Conservation (phyloP, 352 stramenopile genomes). For the Phytophthora ramorum region DNA sequence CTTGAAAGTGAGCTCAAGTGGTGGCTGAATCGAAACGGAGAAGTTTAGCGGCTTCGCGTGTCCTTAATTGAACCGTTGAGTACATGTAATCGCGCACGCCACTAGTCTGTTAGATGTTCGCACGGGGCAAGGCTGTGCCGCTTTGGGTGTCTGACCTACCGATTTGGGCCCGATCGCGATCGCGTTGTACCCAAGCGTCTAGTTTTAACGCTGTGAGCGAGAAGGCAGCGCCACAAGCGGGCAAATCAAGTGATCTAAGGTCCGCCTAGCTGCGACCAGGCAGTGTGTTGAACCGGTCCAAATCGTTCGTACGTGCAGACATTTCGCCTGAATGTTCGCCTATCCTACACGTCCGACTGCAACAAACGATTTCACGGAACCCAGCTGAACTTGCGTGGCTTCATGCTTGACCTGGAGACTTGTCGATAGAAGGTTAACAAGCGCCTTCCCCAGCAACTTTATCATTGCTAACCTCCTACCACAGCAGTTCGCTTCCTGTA, state of each 20-base stretch:
- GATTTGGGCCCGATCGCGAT: too few relatives aligned
- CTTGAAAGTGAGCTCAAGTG: constrained; percentile 18
- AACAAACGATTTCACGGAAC: constrained; percentile 16
- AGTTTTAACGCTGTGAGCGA: not conserved
- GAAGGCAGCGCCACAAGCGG: not conserved
- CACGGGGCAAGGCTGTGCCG: too few relatives aligned
- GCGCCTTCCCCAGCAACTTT: too few relatives aligned
- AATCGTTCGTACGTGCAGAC: constrained; percentile 12
- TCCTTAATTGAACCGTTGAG: not conserved
- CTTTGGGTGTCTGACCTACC: too few relatives aligned
- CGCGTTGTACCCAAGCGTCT: not conserved
- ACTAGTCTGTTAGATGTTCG: not conserved
- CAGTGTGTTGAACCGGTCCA: constrained; percentile 13
- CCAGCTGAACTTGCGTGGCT: not conserved
- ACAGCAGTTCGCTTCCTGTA: too few relatives aligned
- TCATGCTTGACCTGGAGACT: not conserved
- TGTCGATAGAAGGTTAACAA: not conserved
- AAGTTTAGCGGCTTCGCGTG: not conserved
- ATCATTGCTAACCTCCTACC: not conserved
- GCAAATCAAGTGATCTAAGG: constrained; percentile 10
- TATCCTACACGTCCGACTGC: constrained; percentile 1
- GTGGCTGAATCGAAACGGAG: not conserved
- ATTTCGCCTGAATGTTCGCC: not conserved
- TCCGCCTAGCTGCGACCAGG: constrained; percentile 5
- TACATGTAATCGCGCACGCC: not conserved